Evolutionary conservation across 306 rosid species (phyloP).

Genomic region (Alnus glutinosa): DNA sequence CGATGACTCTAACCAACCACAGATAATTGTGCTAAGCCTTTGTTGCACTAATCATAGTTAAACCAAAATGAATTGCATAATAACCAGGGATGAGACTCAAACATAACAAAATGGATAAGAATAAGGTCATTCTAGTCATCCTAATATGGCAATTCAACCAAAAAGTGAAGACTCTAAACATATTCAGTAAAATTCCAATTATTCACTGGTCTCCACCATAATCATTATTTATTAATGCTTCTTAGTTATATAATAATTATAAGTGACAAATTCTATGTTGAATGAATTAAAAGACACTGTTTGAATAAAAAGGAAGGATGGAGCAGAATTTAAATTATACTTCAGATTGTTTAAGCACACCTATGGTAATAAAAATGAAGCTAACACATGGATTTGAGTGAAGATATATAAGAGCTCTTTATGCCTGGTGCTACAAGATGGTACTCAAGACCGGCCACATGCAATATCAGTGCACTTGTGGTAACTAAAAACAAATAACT

Average conservation of each 20-base stretch:
- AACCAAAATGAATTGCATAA: neutral
- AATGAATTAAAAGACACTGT: neutral
- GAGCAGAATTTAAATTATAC: neutral
- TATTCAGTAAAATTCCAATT: neutral
- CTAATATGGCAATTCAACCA: neutral
- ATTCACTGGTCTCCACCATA: neutral
- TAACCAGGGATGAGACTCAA: neutral
- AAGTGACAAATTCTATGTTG: neutral
- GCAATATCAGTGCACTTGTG: neutral
- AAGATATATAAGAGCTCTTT: neutral
- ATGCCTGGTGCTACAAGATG: neutral
- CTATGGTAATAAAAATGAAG: neutral
- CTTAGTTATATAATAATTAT: neutral
- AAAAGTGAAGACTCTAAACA: neutral
- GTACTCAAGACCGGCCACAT: neutral
- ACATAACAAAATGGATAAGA: neutral
- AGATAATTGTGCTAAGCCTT: neutral
- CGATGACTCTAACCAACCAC: neutral
- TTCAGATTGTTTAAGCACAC: neutral
- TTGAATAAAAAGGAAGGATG: neutral
- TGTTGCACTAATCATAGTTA: neutral
- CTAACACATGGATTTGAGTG: neutral
- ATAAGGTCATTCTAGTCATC: conserved; percentile 2
- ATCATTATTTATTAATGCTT: neutral
- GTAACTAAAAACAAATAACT: neutral